Percentiles rank a stretch among this genome's conserved stretches.
phyloP scores from a whole-genome alignment of 2,329 filamentous ascomycete genomes.

The Xylariales sp. region DNA sequence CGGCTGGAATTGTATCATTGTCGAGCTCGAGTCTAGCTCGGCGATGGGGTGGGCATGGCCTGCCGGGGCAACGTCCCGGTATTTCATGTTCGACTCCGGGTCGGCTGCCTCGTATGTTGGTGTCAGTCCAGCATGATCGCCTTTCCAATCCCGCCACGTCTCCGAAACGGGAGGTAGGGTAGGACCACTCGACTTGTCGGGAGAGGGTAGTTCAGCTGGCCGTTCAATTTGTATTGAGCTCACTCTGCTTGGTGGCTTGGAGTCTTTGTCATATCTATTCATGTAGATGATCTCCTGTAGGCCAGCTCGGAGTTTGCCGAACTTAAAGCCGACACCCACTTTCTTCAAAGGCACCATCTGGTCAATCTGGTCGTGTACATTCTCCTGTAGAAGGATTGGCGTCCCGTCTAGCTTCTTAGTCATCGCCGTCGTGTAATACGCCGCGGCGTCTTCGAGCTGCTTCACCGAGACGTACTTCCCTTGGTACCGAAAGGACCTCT shows the following conservation, averaged over 20 bases:
- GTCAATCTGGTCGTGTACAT: conserved; percentile 31
- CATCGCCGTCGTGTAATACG: conserved; percentile 28
- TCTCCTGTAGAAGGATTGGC: conserved; percentile 16
- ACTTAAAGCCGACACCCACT: conserved; percentile 27
- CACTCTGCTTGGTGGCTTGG: conserved; percentile 6
- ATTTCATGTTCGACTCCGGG: conserved; percentile 26
- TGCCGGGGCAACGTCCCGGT: neutral
- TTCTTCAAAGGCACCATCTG: conserved; percentile 24
- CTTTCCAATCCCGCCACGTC: conserved; percentile 11
- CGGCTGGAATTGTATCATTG: neutral
- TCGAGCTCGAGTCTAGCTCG: conserved; percentile 23
- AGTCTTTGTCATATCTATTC: conserved; percentile 30
- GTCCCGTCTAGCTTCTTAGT: conserved; percentile 21
- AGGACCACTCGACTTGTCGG: neutral
- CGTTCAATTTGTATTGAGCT: conserved; percentile 15
- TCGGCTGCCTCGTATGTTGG: neutral
- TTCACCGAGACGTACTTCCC: conserved; percentile 33
- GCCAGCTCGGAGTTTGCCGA: conserved; percentile 22
- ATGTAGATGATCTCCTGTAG: conserved; percentile 31
- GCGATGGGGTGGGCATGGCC: neutral
- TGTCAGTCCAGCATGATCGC: neutral
- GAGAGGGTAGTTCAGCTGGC: neutral
- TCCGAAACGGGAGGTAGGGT: neutral
- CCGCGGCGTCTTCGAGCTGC: conserved; percentile 31
- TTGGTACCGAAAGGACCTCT: conserved; percentile 30